These are phyloP conservation scores for Inga laurina DNA, from an alignment of 306 rosid species.

Conservation along the genomic window DNA sequence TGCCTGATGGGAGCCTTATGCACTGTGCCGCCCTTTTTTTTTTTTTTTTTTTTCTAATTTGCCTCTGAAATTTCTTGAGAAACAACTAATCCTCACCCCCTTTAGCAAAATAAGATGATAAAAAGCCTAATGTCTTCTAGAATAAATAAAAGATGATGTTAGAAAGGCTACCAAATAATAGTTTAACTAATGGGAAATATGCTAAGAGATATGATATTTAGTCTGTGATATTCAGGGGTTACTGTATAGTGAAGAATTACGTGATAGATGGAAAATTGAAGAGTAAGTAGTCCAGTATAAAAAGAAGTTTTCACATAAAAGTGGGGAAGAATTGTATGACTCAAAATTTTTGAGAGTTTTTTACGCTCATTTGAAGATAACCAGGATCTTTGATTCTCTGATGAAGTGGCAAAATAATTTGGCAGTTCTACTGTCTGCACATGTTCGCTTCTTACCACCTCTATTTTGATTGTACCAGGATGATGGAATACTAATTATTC, in stretches of 20 bases:
- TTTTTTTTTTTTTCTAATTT: neutral
- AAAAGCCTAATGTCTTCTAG: neutral
- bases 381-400: constrained; percentile 10
- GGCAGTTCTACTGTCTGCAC: constrained; percentile 6
- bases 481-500: constrained; percentile 61
- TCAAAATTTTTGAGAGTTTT: neutral
- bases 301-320: neutral
- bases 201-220: neutral
- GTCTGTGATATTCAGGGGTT: neutral
- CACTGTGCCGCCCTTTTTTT: neutral
- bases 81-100: neutral
- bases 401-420: constrained; percentile 23
- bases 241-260: neutral
- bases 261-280: neutral
- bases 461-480: constrained; percentile 39
- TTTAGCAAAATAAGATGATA: neutral
- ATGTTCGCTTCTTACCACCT: constrained; percentile 5
- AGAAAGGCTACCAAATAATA: neutral
- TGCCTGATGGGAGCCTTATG: neutral
- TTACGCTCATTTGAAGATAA: neutral
- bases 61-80: neutral
- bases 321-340: neutral
- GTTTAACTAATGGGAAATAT: neutral
- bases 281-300: neutral
- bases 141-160: neutral